Base-by-base conservation (phyloP, 345 rosid species). In the Abelmoschus esculentus region DNA sequence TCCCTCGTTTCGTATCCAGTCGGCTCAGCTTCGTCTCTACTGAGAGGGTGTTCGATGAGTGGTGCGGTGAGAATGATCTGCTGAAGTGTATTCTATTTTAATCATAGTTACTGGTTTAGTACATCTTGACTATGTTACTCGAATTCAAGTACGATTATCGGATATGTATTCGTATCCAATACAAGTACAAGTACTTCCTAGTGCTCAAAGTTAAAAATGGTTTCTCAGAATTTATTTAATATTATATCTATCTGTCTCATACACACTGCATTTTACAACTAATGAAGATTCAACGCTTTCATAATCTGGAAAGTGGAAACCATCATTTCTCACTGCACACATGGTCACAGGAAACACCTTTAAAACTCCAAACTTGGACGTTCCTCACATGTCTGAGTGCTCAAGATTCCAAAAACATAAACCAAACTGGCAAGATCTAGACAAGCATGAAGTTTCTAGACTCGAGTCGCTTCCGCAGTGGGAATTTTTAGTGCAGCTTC, bases 1-100 rank as follows among this genome's bases (percentile, higher is more conserved):
- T 75, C 31, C 78, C 72, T 62, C 80, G 86, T 29, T 84, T 56
- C 58, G 84, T 56, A 1, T 79, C 84, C 47, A 86, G 81, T 75
- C 77, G 72, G 77, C 64, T 79, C 5, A 34, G 38, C 38, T 34
- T 34, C 38, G 6, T 34, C 38, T 34, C 38, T 34, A 1, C 38
- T 34, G 38, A 36, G 40, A 36, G 40, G 42, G 42, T 36, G 42
- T 36, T 36, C 42, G 0, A 36, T 42, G 12, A 42, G 46, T 42
- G 46, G 10, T 12, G 12, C 46, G 0, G 3, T 42, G 46, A 42
- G 3, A 38, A 38, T 38, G 42, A 38, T 38, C 42, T 7, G 42
- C 42, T 38, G 42, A 38, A 38, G 42, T 38, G 7, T 7, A 7
- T 38, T 38, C 42, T 38, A 38, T 38, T 42, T 10, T 42, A 42